A percentile compares a stretch with the other conserved stretches of the same genome.
Conservation (phyloP, 345 rosid genomes). For the Brassica rapa region DNA sequence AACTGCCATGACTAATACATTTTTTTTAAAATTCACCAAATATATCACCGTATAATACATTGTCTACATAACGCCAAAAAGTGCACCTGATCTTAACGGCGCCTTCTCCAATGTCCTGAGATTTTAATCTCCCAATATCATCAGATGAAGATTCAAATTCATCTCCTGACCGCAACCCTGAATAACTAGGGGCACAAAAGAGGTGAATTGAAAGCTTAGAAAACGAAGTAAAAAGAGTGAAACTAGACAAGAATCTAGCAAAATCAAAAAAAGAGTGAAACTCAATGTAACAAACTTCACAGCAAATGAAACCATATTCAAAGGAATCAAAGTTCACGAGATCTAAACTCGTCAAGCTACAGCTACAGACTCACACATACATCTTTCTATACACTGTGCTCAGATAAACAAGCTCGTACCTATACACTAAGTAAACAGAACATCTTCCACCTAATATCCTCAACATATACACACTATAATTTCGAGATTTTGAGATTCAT, state of each 20-base stretch:
- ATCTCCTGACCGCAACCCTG: constrained; percentile 57
- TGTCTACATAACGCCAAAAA: constrained; percentile 14
- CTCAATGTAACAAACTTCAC: neutral
- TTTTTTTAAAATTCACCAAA: constrained; percentile 25
- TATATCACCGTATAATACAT: neutral
- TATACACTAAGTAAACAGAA: neutral
- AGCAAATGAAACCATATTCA: neutral
- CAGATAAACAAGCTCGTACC: neutral
- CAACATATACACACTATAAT: neutral
- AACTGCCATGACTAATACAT: constrained; percentile 51
- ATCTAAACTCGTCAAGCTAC: neutral
- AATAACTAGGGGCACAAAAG: constrained; percentile 52
- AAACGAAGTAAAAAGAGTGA: neutral
- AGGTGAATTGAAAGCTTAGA: constrained; percentile 6
- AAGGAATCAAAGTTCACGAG: neutral
- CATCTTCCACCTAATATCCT: neutral
- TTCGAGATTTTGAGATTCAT: neutral
- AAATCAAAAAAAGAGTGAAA: neutral
- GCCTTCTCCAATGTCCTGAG: constrained; percentile 91
- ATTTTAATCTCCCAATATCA: constrained; percentile 54
- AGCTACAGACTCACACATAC: neutral
- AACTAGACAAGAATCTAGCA: neutral
- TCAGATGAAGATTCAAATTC: constrained; percentile 49
- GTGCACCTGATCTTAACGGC: constrained; percentile 76
- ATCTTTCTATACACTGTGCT: neutral